Evolutionary conservation across 257 asterid genomes (phyloP), one percentile per base, ranked within the genome.

Genomic region (Penstemon barbatus): DNA sequence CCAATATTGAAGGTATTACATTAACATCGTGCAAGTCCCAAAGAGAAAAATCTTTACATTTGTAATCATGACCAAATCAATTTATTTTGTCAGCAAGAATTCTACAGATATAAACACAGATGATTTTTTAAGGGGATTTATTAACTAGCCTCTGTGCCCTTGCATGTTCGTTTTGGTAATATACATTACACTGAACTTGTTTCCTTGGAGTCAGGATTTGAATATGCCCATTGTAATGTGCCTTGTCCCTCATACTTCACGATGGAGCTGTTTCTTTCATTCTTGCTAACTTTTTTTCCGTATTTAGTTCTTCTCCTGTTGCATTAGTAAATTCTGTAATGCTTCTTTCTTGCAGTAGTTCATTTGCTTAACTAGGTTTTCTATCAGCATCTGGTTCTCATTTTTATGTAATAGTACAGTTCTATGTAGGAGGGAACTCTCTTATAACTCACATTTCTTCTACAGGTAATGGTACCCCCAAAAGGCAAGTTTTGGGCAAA

Each of bases 401-500:
- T 46, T 44, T 13, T 61, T 55, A 38, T 50, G 19, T 19, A 25
- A 13, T 56, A 36, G 4, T 68, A 8, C 46, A n/a, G n/a, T n/a
- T n/a, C n/a, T n/a, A 8, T 46, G 13, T 55, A 50, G 61, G 63
- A n/a, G 38, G 66, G 63, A 65, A 73, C 9, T 61, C 37, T 40
- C 51, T 65, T 42, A 46, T 7, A 41, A 39, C 41, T 68, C 66
- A 62, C 51, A 18, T 39, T 15, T 74, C 51, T 66, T 46, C 55
- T 63, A 55, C 85, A 94, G 99, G 96, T 58, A 89, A 74, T 57
- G 97, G 95, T 67, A 74, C 61, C 66, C 97, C 97, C 7, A 68
- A 73, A 69, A 83, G 99, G 84, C 87, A 82, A 66, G 95, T 94
- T 60, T 57, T 94, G 80, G 99, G 99, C n/a, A 94, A 89, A 82